Percentiles rank a stretch among this genome's conserved stretches.
Conservation (phyloP, 2,329 filamentous ascomycete genomes). For the Herpotrichia juniperi region DNA sequence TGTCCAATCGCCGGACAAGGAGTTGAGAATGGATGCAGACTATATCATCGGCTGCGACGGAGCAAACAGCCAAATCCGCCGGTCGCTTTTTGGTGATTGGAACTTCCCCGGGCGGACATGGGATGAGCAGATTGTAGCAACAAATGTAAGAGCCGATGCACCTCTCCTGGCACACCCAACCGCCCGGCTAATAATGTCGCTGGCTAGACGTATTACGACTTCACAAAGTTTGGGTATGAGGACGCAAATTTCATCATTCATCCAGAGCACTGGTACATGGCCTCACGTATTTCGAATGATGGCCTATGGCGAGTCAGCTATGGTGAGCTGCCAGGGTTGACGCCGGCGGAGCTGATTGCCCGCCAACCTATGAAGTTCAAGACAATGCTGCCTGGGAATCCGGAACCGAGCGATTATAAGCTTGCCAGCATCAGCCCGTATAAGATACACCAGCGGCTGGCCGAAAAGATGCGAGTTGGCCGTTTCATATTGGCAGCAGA, state of each 20-base stretch:
- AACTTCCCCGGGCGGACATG: constrained; percentile 62
- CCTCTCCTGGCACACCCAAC: too few species aligned
- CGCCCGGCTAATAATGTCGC: too few species aligned
- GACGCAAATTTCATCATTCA: constrained; percentile 65
- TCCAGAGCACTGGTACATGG: constrained; percentile 65
- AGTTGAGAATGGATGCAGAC: constrained; percentile 8
- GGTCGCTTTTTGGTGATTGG: constrained; percentile 18
- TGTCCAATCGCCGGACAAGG: constrained; percentile 6
- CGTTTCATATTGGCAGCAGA: constrained; percentile 62
- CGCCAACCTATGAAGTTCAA: constrained; percentile 61
- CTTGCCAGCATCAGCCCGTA: constrained; percentile 62
- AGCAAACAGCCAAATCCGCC: constrained; percentile 66
- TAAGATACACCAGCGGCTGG: constrained; percentile 63
- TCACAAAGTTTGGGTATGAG: constrained; percentile 58
- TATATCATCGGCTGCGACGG: constrained; percentile 74
- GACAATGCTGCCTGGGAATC: constrained; percentile 62
- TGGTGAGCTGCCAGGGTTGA: constrained; percentile 60
- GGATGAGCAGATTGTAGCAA: constrained; percentile 64
- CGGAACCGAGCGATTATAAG: constrained; percentile 61
- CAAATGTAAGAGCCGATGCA: constrained; percentile 54
- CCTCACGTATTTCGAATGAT: constrained; percentile 60
- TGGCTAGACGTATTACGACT: constrained; percentile 62
- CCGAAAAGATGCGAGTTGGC: constrained; percentile 59
- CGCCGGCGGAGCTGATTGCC: constrained; percentile 55
- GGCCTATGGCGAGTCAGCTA: constrained; percentile 67